A percentile compares a stretch with the other conserved stretches of the same genome.
Conservation (phyloP, 805 yeast genomes). For the Wickerhamiella slavikovae region DNA sequence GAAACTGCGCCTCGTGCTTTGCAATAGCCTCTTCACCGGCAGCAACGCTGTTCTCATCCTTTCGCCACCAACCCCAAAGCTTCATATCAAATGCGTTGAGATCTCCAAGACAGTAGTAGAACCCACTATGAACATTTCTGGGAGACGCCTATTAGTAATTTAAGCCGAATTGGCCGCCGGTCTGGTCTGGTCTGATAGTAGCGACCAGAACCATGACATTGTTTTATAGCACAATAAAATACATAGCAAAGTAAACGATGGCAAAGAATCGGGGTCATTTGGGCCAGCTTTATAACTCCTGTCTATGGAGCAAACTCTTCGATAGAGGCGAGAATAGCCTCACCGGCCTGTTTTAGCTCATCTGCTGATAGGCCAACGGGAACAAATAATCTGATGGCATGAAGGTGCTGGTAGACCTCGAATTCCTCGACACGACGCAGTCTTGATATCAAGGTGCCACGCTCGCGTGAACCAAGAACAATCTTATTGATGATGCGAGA, state of each 20-base stretch:
- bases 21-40: not conserved
- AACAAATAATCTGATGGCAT: conserved; percentile 33
- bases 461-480: conserved; percentile 32
- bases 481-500: conserved; percentile 48
- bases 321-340: conserved; percentile 14
- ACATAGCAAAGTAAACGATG: too few relatives aligned
- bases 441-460: conserved; percentile 44
- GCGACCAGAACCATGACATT: too few relatives aligned
- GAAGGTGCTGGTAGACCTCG: conserved; percentile 50
- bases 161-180: too few relatives aligned
- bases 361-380: conserved; percentile 25
- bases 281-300: too few relatives aligned
- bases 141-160: too few relatives aligned
- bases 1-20: conserved; percentile 4
- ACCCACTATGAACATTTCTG: too few relatives aligned
- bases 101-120: too few relatives aligned
- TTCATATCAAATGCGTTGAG: too few relatives aligned
- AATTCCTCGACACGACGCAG: conserved; percentile 44
- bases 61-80: conserved; percentile 14
- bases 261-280: too few relatives aligned
- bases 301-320: not conserved
- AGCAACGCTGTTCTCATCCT: conserved; percentile 3
- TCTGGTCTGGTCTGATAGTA: too few relatives aligned
- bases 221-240: too few relatives aligned
- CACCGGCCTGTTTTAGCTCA: conserved; percentile 27